Conservation (phyloP, 2,329 filamentous ascomycete genomes). For the Arthrobotrys iridis region DNA sequence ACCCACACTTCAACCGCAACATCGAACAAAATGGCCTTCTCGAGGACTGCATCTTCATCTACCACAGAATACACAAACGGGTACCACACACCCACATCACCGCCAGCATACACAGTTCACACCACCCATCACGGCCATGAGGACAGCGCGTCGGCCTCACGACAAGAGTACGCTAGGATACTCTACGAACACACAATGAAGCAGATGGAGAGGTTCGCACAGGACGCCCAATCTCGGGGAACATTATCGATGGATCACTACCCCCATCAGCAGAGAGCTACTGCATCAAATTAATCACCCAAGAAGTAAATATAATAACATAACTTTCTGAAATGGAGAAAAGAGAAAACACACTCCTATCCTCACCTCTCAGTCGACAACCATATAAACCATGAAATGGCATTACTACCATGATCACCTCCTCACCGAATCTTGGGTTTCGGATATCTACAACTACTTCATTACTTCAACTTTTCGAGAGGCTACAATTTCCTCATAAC, state of each 20-base stretch:
- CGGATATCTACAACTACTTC: no score
- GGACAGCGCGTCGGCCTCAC: slow-evolving; percentile 15
- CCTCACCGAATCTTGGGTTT: no score
- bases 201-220: slow-evolving; percentile 51
- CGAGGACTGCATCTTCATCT: slow-evolving; percentile 41
- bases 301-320: not conserved
- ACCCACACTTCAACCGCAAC: not conserved
- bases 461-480: no score
- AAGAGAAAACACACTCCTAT: no score
- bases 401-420: no score
- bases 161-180: slow-evolving; percentile 49
- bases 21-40: slow-evolving; percentile 37
- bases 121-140: slow-evolving; percentile 3
- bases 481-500: no score
- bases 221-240: slow-evolving; percentile 36
- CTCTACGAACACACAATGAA: slow-evolving; percentile 54
- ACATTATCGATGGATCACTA: slow-evolving; percentile 43
- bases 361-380: no score
- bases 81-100: slow-evolving; percentile 38
- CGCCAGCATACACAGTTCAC: slow-evolving; percentile 24
- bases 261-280: slow-evolving; percentile 26
- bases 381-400: no score
- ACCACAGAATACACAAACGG: slow-evolving; percentile 46
- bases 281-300: slow-evolving; percentile 22
- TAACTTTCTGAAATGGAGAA: not conserved